A percentile compares a stretch with the other conserved stretches of the same genome.
Evolutionary conservation across 176 grass and related monocot species (phyloP).

Genomic region (Chloris gayana): DNA sequence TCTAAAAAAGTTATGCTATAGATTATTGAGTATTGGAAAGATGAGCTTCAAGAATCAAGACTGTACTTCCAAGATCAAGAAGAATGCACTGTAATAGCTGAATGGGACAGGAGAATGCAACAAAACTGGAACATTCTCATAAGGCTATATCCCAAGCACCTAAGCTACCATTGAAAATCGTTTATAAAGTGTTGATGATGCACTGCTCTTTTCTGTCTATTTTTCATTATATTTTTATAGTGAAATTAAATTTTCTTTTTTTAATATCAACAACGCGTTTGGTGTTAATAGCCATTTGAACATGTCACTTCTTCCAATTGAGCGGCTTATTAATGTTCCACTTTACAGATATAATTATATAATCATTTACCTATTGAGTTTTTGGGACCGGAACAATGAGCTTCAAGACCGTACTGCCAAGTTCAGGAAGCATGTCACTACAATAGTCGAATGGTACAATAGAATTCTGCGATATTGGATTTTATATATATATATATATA

Average conservation of each 20-base stretch:
- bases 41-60: too few species aligned
- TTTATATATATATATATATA: constrained; percentile 95
- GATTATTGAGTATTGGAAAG: too few species aligned
- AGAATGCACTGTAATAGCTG: too few species aligned
- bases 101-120: too few species aligned
- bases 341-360: constrained; percentile 14
- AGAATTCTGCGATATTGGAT: constrained; percentile 95
- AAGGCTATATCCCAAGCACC: constrained; percentile 48
- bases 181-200: constrained; percentile 86
- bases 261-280: neutral
- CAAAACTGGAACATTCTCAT: too few species aligned
- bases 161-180: constrained; percentile 89
- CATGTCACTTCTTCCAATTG: constrained; percentile 29
- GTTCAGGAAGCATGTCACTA: constrained; percentile 86
- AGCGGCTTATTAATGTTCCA: neutral
- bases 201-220: constrained; percentile 22
- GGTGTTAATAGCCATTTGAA: neutral
- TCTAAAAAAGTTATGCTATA: too few species aligned
- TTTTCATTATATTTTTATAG: too few species aligned
- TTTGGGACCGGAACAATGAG: constrained; percentile 92
- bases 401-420: constrained; percentile 86
- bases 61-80: too few species aligned
- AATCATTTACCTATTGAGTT: constrained; percentile 58
- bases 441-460: constrained; percentile 90
- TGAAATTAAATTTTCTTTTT: too few species aligned